These are phyloP conservation scores for Coemansia sp. DNA, from an alignment of 192 early-diverging fungal genomes.

Conservation along the genomic window DNA sequence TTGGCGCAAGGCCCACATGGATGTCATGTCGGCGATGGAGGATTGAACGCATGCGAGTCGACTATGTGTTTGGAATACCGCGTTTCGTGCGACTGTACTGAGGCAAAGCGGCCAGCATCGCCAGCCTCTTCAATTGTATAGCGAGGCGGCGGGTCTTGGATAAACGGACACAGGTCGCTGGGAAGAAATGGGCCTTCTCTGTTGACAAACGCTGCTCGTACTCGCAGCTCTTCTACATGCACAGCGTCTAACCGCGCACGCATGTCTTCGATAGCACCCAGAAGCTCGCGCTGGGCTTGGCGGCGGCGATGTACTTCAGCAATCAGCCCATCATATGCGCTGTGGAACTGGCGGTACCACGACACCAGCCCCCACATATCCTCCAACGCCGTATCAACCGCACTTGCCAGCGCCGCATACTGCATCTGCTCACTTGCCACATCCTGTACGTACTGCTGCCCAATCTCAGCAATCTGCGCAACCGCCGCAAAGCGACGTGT, in stretches of 20 bases:
- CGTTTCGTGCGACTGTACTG: slow-evolving; percentile 51
- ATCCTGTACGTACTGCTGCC: slow-evolving; percentile 12
- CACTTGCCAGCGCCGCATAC: slow-evolving; percentile 11
- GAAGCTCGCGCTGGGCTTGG: slow-evolving; percentile 31
- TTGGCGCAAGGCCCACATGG: neutral
- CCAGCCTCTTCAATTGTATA: slow-evolving; percentile 42
- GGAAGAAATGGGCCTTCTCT: slow-evolving; percentile 39
- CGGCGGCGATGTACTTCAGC: slow-evolving; percentile 46
- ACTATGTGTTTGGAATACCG: slow-evolving; percentile 20
- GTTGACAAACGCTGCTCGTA: slow-evolving; percentile 41
- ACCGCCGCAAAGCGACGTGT: slow-evolving; percentile 23
- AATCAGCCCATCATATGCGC: slow-evolving; percentile 46
- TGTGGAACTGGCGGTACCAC: slow-evolving; percentile 51
- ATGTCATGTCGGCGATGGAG: neutral
- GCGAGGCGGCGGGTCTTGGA: slow-evolving; percentile 49
- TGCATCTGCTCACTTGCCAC: slow-evolving; percentile 19
- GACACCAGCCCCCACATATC: slow-evolving; percentile 47
- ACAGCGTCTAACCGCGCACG: slow-evolving; percentile 33
- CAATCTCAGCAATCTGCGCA: slow-evolving; percentile 13
- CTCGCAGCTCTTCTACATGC: slow-evolving; percentile 33
- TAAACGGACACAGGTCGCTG: slow-evolving; percentile 54
- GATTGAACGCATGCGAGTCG: neutral
- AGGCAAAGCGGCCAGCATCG: slow-evolving; percentile 31
- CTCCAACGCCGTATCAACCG: slow-evolving; percentile 27
- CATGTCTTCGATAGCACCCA: slow-evolving; percentile 42